Evolutionary conservation across 2,329 filamentous ascomycete genomes (phyloP).

Genomic region (Arachnomyces sp.): DNA sequence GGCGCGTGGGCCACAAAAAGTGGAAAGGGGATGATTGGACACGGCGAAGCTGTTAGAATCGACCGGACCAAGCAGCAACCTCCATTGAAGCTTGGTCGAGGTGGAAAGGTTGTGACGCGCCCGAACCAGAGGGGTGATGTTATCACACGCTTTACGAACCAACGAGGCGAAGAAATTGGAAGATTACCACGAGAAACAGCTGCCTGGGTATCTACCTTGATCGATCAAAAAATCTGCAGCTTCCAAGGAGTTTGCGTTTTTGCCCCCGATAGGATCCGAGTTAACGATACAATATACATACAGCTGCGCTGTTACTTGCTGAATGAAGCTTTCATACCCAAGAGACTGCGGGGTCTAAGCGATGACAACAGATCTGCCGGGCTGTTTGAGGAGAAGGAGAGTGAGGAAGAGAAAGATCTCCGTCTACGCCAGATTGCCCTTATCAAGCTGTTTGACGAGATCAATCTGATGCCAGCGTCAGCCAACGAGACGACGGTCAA

Average conservation of each 20-base stretch:
- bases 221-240: conserved; percentile 80
- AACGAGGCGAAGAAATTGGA: conserved; percentile 71
- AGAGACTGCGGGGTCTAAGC: conserved; percentile 37
- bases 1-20: conserved; percentile 88
- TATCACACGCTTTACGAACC: conserved; percentile 82
- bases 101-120: conserved; percentile 34
- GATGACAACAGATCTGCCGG: conserved; percentile 63
- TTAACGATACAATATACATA: conserved; percentile 89
- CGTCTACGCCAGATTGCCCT: conserved; percentile 78
- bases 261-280: conserved; percentile 72
- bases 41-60: conserved; percentile 76
- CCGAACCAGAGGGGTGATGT: conserved; percentile 69
- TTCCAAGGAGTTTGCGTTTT: conserved; percentile 88
- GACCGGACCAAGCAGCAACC: conserved; percentile 72
- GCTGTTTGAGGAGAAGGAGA: conserved; percentile 79
- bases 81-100: conserved; percentile 41
- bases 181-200: conserved; percentile 79
- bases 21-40: conserved; percentile 63
- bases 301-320: conserved; percentile 75
- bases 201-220: conserved; percentile 81
- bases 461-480: conserved; percentile 68
- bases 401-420: conserved; percentile 71
- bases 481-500: conserved; percentile 66
- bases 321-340: conserved; percentile 62
- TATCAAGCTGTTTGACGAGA: conserved; percentile 81